Evolutionary conservation across 2,329 filamentous ascomycete species (phyloP).

Genomic region (Xylaria sp.): DNA sequence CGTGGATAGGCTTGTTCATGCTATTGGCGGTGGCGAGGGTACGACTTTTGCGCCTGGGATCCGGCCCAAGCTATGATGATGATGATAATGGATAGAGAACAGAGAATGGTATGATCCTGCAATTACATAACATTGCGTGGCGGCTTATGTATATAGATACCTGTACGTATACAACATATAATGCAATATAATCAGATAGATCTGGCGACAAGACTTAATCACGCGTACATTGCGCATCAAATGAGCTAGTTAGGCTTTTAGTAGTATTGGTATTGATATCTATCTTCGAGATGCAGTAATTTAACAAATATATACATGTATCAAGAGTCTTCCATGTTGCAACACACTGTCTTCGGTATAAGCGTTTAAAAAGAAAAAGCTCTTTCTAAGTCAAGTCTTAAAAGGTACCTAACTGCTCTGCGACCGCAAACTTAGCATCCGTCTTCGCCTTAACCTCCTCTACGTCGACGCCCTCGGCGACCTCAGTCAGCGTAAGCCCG

Average conservation of each 20-base stretch:
- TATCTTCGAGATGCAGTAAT: too few relatives aligned
- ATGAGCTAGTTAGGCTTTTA: too few relatives aligned
- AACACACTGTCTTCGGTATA: neutral
- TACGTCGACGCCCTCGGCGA: constrained; percentile 70
- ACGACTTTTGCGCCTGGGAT: constrained; percentile 62
- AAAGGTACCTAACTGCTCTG: constrained; percentile 58
- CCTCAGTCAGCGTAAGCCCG: constrained; percentile 70
- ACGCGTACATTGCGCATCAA: too few relatives aligned
- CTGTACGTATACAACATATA: constrained; percentile 12
- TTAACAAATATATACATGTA: neutral
- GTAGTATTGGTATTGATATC: neutral
- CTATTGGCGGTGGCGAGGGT: constrained; percentile 49
- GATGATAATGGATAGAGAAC: too few relatives aligned
- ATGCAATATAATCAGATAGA: constrained; percentile 2
- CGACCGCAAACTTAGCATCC: constrained; percentile 69
- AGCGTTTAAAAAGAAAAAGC: neutral
- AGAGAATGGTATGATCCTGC: too few relatives aligned
- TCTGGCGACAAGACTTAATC: neutral
- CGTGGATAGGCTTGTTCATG: constrained; percentile 64
- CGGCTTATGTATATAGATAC: constrained; percentile 8
- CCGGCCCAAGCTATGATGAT: constrained; percentile 48
- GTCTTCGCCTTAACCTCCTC: constrained; percentile 75
- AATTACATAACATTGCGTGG: neutral
- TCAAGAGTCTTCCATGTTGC: neutral
- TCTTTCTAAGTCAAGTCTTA: constrained; percentile 35